Evolutionary conservation across 148 eudicot species (phyloP), one percentile per base, ranked within the genome.

Genomic region (Mesembryanthemum crystallinum): DNA sequence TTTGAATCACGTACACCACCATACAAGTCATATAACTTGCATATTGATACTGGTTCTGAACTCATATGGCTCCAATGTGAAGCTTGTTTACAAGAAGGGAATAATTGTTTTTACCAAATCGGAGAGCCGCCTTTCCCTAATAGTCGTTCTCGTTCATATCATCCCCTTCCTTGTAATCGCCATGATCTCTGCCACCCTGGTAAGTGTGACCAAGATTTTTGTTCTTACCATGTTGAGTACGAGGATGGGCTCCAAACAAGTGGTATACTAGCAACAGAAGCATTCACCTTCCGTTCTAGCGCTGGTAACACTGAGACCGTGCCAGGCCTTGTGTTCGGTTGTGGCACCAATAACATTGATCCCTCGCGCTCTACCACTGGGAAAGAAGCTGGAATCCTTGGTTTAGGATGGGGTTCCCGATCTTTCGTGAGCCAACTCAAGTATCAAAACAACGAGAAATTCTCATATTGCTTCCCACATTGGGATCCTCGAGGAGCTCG

Each of bases 391-490:
- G 70, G 77, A 32, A 23, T 65, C 21, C 6, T 65, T 15, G 71
- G 77, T 51, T n/a, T 64, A 45, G 68, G 77, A n/a, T 75, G 71
- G 71, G 62, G 71, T n/a, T 49, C 77, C 21, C 9, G 71, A 29
- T 64, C 77, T 32, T 51, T 74, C 7, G 23, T 32, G 7, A 49
- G 45, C 28, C 71, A 64, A 51, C 15, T 74, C 13, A 54, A 30
- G 9, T 17, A 15, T 8, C 20, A 30, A 32, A 17, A 13, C 10
- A 6, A 33, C 4, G 29, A 35, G 15, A 47, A 5, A 24, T 64
- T 74, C 71, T 74, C 77, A 49, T 74, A 74, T 28, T 74, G 71
- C 52, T 35, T 74, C 3, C 77, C 42, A 17, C 49, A 10, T 49
- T 74, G 17, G 30, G 60, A 25, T 3, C n/a, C 8, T 23, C 28